phyloP scores from a whole-genome alignment of 1,284 basidiomycete genomes.

The Fomitopsis pinicola region DNA sequence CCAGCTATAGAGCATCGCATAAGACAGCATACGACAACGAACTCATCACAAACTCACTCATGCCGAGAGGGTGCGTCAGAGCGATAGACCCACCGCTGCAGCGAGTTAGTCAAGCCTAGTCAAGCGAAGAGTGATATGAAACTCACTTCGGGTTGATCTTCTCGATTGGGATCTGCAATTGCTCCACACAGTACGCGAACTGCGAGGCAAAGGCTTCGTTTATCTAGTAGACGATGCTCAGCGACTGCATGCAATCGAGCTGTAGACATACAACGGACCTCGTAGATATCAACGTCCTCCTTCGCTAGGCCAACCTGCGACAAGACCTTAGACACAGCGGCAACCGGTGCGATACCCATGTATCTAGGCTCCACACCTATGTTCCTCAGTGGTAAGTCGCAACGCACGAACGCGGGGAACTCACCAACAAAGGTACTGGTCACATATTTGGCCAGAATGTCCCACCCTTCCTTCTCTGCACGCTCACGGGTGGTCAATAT shows the following conservation, averaged over 20 bases:
- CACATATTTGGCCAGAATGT: slow-evolving; percentile 88
- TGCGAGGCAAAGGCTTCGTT: slow-evolving; percentile 84
- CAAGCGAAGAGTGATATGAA: not conserved
- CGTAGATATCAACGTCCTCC: slow-evolving; percentile 86
- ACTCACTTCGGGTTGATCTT: slow-evolving; percentile 85
- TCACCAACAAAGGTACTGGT: slow-evolving; percentile 76
- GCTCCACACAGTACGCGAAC: slow-evolving; percentile 77
- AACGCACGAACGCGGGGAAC: slow-evolving; percentile 17
- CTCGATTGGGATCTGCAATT: slow-evolving; percentile 74
- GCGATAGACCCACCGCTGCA: slow-evolving; percentile 81
- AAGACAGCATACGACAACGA: slow-evolving; percentile 16
- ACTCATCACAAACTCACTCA: slow-evolving; percentile 53
- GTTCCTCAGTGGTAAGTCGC: not conserved
- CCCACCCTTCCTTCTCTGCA: slow-evolving; percentile 82
- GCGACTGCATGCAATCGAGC: not conserved
- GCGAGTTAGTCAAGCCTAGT: not conserved
- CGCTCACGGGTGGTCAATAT: slow-evolving; percentile 82
- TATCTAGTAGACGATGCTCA: slow-evolving; percentile 42
- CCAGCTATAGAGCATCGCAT: slow-evolving; percentile 11
- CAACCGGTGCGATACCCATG: slow-evolving; percentile 86
- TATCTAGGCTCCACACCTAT: slow-evolving; percentile 78
- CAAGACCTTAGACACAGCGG: slow-evolving; percentile 80
- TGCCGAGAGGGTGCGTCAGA: slow-evolving; percentile 74
- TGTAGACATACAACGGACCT: slow-evolving; percentile 39
- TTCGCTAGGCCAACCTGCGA: slow-evolving; percentile 69